Base-by-base conservation (phyloP, 345 rosid species). In the Clarkia xantiana region DNA sequence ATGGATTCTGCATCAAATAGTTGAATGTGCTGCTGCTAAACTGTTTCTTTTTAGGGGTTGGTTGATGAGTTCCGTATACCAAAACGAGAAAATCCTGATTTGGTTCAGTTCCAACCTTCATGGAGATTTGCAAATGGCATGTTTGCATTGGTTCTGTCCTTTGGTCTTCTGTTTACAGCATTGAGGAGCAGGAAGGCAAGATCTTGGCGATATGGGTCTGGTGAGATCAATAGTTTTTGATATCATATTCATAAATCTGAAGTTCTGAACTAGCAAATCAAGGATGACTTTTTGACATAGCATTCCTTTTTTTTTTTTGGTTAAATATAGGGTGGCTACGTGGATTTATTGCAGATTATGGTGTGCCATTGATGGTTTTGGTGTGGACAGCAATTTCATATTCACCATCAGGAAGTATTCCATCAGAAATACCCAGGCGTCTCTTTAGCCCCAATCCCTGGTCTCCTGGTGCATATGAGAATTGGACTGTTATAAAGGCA, bases 401-500 rank as follows among this genome's bases (percentile, higher is more conserved):
- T 68, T 67, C 73, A 58, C 87, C 87, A 44, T 67, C 80, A 44
- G 71, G 69, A 53, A 74, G 62, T 63, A 72, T 86, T 66, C 97
- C 97, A 52, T 60, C 63, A 59, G 97, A 90, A 52, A 79, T 85
- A 47, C 95, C 97, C 9, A 82, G 91, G 74, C 87, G 94, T 46
- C 97, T 89, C 49, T 80, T 82, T 64, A 89, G 97, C 75, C 97
- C 95, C 40, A 85, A 85, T 60, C 95, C 97, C 42, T 89, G 97
- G 97, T 85, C 94, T 16, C 73, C 85, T 25, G 95, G 86, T 55
- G 94, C 97, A 42, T 82, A 72, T 62, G 70, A 73, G 62, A 85
- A 89, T 58, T 89, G 97, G 97, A 80, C 84, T 34, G 84, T 89
- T 52, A 69, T 82, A 39, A 82, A 80, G 87, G 95, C 60, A 69